phyloP scores from a whole-genome alignment of 306 rosid genomes.

The Sphenostylis stenocarpa region DNA sequence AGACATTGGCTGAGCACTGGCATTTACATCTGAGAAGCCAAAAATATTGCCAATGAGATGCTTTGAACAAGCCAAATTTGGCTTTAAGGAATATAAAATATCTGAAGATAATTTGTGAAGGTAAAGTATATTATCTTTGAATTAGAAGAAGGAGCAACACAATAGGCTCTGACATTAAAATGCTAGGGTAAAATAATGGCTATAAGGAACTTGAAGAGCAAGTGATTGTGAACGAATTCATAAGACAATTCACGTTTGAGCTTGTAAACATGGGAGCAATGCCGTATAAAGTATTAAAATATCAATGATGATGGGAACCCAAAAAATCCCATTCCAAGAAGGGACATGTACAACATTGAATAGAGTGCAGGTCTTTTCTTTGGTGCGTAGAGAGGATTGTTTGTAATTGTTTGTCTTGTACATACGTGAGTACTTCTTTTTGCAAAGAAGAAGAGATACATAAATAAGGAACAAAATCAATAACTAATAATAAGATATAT shows the following conservation, averaged over 20 bases:
- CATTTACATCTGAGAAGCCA: conserved; percentile 52
- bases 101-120: conserved; percentile 63
- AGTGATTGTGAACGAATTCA: conserved; percentile 9
- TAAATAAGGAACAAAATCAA: too few species aligned
- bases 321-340: conserved; percentile 1
- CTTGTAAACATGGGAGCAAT: background rate
- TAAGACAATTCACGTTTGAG: background rate
- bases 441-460: too few species aligned
- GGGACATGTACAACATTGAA: background rate
- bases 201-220: background rate
- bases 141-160: background rate
- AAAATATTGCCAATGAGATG: conserved; percentile 53
- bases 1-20: conserved; percentile 29
- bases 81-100: conserved; percentile 58
- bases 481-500: too few species aligned
- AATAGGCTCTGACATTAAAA: conserved; percentile 4
- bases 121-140: conserved; percentile 16
- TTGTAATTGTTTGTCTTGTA: too few species aligned
- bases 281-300: background rate
- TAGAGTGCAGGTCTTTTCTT: too few species aligned
- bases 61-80: conserved; percentile 54
- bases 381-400: too few species aligned
- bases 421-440: too few species aligned
- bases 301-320: background rate
- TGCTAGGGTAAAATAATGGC: conserved; percentile 11